These are phyloP conservation scores for Cladosporium sp. DNA, from an alignment of 2,329 filamentous ascomycete species.

Conservation along the genomic window DNA sequence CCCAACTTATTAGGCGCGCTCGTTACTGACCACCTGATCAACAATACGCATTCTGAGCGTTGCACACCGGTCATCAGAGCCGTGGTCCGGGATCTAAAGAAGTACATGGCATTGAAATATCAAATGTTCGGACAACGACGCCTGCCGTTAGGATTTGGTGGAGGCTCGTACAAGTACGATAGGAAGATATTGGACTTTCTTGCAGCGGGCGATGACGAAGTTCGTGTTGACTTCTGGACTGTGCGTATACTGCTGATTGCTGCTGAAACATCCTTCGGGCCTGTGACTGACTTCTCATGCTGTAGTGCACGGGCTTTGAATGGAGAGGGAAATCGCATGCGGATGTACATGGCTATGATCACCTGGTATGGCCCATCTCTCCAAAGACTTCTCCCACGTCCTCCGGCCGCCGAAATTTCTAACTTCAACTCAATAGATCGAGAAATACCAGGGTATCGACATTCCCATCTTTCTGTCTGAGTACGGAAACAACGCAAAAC, in stretches of 20 bases:
- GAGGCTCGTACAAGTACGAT: neutral
- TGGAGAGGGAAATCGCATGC: neutral
- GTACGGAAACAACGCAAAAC: constrained; percentile 3
- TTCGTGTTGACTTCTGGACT: neutral
- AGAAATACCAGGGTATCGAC: neutral
- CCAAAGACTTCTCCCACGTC: neutral
- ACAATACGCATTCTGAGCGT: neutral
- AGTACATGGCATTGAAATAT: constrained; percentile 12
- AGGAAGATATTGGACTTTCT: constrained; percentile 14
- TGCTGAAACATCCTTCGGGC: neutral
- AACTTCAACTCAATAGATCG: neutral
- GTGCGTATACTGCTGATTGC: neutral
- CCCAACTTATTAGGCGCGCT: neutral
- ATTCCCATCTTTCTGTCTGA: constrained; percentile 15
- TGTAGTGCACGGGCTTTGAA: neutral
- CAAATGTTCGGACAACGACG: constrained; percentile 11
- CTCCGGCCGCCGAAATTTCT: neutral
- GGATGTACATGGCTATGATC: neutral
- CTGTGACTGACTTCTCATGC: neutral
- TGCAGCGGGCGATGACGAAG: neutral
- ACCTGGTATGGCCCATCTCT: neutral
- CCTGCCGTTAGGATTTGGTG: constrained; percentile 16
- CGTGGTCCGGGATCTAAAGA: constrained; percentile 18
- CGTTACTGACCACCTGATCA: constrained; percentile 7
- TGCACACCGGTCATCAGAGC: constrained; percentile 16